Conservation (phyloP, 2,329 filamentous ascomycete species). For the Xylariaceae sp. region DNA sequence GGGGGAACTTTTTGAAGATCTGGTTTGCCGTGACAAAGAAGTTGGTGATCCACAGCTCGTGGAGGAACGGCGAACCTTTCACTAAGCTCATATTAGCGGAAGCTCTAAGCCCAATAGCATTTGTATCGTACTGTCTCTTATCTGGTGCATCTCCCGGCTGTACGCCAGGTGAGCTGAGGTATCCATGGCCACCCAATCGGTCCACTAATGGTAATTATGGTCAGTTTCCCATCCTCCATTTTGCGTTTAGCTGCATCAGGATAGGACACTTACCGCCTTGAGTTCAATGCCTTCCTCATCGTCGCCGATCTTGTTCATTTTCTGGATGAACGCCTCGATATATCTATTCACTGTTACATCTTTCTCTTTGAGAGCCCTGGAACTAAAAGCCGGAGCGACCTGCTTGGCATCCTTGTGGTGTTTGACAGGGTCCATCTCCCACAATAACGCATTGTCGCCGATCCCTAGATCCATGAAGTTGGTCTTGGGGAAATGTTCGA, state of each 20-base stretch:
- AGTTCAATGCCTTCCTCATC: neutral
- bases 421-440: conserved; percentile 8
- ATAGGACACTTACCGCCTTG: neutral
- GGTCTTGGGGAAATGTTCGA: conserved; percentile 8
- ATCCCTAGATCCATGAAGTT: conserved; percentile 6
- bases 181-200: conserved; percentile 20
- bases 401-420: conserved; percentile 8
- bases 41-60: conserved; percentile 8
- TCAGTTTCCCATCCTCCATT: neutral
- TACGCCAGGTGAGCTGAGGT: conserved; percentile 19
- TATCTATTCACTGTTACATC: conserved; percentile 7
- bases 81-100: neutral
- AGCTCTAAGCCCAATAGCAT: neutral
- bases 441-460: conserved; percentile 7
- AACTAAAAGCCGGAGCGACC: conserved; percentile 7
- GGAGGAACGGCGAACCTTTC: conserved; percentile 9
- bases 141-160: conserved; percentile 13
- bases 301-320: conserved; percentile 5
- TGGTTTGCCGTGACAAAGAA: conserved; percentile 14
- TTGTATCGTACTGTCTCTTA: conserved; percentile 16
- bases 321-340: conserved; percentile 9
- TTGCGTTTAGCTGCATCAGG: too few species aligned
- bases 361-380: too few species aligned
- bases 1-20: conserved; percentile 13
- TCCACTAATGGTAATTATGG: conserved; percentile 9